Evolutionary conservation across 2,329 filamentous ascomycete genomes (phyloP).

Genomic region (Fusarium equiseti): DNA sequence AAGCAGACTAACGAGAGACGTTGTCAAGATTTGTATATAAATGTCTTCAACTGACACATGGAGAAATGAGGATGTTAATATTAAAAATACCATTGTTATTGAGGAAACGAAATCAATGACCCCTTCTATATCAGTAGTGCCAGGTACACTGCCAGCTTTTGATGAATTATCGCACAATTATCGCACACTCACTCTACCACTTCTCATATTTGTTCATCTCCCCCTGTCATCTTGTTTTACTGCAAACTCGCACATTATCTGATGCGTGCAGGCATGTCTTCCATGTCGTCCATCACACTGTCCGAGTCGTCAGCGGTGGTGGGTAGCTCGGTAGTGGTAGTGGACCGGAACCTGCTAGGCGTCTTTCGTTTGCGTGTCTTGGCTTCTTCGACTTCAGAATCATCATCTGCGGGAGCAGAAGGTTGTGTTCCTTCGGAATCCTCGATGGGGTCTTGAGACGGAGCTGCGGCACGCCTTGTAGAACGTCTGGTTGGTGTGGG

Average conservation of each 20-base stretch:
- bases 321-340: conserved; percentile 21
- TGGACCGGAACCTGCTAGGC: conserved; percentile 48
- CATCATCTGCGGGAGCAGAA: conserved; percentile 30
- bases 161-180: neutral
- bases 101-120: conserved; percentile 8
- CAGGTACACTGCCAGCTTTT: neutral
- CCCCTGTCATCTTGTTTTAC: neutral
- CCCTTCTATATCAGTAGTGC: conserved; percentile 14
- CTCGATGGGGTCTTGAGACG: conserved; percentile 51
- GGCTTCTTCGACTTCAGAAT: conserved; percentile 47
- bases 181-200: conserved; percentile 7
- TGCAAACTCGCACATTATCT: neutral
- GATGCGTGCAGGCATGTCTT: conserved; percentile 56
- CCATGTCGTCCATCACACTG: conserved; percentile 59
- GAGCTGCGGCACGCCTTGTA: conserved; percentile 42
- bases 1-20: conserved; percentile 33
- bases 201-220: neutral
- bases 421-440: conserved; percentile 41
- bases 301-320: conserved; percentile 45
- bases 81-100: neutral
- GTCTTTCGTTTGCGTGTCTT: conserved; percentile 47
- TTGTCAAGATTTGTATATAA: conserved; percentile 15
- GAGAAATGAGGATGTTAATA: neutral
- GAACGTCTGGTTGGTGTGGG: conserved; percentile 40
- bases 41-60: neutral